Evolutionary conservation across 495 filamentous ascomycete species (phyloP), one percentile per base, ranked within the genome.

Genomic region (Hypoxylon perforatum): DNA sequence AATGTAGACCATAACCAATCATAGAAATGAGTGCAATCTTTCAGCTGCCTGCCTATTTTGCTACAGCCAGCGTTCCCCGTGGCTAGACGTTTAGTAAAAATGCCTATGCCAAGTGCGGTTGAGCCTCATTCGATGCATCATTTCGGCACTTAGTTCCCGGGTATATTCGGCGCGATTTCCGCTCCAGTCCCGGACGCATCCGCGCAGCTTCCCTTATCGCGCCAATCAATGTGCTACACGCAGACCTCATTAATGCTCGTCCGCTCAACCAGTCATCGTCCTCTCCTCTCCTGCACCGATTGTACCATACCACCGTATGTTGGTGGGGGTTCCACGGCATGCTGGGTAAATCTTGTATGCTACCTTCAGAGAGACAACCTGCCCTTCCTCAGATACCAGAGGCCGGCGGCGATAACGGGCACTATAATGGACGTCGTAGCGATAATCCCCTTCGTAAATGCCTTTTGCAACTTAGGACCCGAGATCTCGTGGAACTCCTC

Each of bases 401-500:
- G 9, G 14, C 65, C 65, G 1, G 56, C 61, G 14, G 61, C 73
- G 11, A 65, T 30, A 22, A 67, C n/a, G 2, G 65, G 65, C 1
- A 42, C 62, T 49, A 65, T 17, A 6, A 75, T 61, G 2, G 65
- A 67, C 4, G 57, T 56, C 8, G 65, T 49, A 5, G 63, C 55
- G 12, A 63, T 25, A 19, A 70, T 35, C 4, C 65, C 68, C 28
- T 67, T 73, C 18, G 22, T 23, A 10, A 68, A 25, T 15, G 54
- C 65, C 6, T 4, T 21, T n/a, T 62, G 33, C 4, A 73, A 7
- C n/a, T 21, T 65, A 0, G 62, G 68, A 2, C 2, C 28, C 0
- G 44, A 21, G 15, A 55, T n/a, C 12, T 22, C 15, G 10, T 60
- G 47, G 33, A 75, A 75, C 17, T 73, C 66, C 30, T 73, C 71